Evolutionary conservation across 179 eudicot genomes (phyloP), one percentile per base, ranked within the genome.

Genomic region (Gypsophila paniculata): DNA sequence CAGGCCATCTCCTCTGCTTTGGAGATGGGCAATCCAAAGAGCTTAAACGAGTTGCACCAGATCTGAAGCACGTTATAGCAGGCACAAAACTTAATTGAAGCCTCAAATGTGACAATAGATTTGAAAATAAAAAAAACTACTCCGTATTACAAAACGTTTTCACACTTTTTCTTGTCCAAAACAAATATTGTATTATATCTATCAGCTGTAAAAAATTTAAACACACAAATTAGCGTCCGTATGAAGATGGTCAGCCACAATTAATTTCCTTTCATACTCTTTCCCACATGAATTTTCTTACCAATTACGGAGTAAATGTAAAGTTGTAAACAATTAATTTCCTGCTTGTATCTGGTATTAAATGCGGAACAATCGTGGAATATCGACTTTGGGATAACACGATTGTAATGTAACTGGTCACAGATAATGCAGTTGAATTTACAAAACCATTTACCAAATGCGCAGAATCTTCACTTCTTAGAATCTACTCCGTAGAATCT

Each of bases 1-100:
- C 99, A 34, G 99, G 94, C 99, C 99, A 94, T 82, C 97, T 88
- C 81, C 94, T 88, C 66, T 85, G 88, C 83, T 88, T 91, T 49
- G 82, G 88, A 12, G 99, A 89, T 53, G 71, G 70, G 68, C 94
- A 82, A 22, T 91, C 97, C 48, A 88, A 84, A 57, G 83, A 65
- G 85, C 90, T 89, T 65, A 91, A 78, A 72, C 83, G 86, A 79
- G 76, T 80, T 71, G 97, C 96, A 77, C 87, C 84, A 58, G 94
- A 86, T 82, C 97, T 94, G 84, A 75, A 79, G 78, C 77, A 70
- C 36, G 61, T 74, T 49, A 71, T 39, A 49, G 68, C 32, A 73
- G 69, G 61, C 65, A 75, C 53, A 55, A 61, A 81, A 66, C 60
- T 79, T 52, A 74, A 34, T 18, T 61, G 49, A 66, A 25, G 29